Base-by-base conservation (phyloP, 2,329 filamentous ascomycete species). In the Fusarium veterinarium region DNA sequence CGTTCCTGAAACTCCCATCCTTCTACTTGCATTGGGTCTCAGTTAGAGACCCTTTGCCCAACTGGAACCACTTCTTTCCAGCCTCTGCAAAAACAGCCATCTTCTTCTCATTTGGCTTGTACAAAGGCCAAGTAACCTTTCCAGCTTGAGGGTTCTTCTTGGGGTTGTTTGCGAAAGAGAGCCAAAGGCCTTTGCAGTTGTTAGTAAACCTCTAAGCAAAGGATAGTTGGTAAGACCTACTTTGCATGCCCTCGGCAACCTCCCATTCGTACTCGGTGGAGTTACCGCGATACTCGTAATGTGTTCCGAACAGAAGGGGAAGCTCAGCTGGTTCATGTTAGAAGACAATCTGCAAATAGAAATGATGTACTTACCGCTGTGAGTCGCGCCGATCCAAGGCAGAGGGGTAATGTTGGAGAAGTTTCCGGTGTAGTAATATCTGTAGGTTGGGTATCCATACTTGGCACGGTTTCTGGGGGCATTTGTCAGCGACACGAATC, bases 351-450 rank as follows among this genome's bases (percentile, higher is more conserved):
- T 28, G 28, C 28, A 7, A 28, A 8, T 28, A 28, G 28, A 28
- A 28, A 28, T 28, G 2, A 1, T 8, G 2, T 1, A 35, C 40
- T 11, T 67, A 66, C 64, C 62, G 1, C 64, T 67, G 3, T 67
- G 64, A 0, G 62, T 67, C 1, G 64, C 64, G 13, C 64, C 64
- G 0, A 67, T 67, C 64, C 64, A 67, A 0, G 62, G 62, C 10
- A 67, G 31, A 12, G 64, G 64, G 5, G 52, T 52, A 7, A 67
- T 67, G 7, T 67, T 67, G 8, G 62, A 67, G 23, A 67, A 67
- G 20, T 67, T 67, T 16, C 64, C 64, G 3, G 62, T 67, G 28
- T 67, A 67, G 2, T 67, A 67, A 13, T 67, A 67, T 14, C 62
- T 31, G 23, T 67, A 67, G 3, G 64, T 67, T 4, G 64, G 45